Conservation (phyloP, 1,284 basidiomycete species). For the Bjerkandera adusta region DNA sequence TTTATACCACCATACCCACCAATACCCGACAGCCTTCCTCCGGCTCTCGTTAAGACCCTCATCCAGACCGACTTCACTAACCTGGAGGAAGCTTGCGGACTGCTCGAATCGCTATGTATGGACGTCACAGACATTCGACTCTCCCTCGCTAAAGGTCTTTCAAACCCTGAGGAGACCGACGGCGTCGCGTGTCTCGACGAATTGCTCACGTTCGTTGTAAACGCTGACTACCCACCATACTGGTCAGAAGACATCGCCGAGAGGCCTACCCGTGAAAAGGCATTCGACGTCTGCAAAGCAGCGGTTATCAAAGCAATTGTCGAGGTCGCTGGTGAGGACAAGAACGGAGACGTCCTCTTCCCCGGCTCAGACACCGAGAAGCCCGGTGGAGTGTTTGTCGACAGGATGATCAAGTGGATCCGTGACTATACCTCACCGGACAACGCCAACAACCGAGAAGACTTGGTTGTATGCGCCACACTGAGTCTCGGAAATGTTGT, state of each 20-base stretch:
- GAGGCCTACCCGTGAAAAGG: constrained; percentile 54
- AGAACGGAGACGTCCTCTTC: constrained; percentile 74
- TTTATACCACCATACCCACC: constrained; percentile 55
- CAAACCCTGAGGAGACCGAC: constrained; percentile 54
- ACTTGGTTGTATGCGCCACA: constrained; percentile 80
- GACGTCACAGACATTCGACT: constrained; percentile 74
- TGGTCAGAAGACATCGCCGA: constrained; percentile 47
- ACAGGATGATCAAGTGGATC: constrained; percentile 78
- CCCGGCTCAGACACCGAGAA: constrained; percentile 52
- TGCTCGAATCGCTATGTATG: constrained; percentile 72
- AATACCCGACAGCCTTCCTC: constrained; percentile 38
- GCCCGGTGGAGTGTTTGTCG: constrained; percentile 72
- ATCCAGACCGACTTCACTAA: constrained; percentile 68
- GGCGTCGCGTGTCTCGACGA: constrained; percentile 57
- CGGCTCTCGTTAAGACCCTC: constrained; percentile 44
- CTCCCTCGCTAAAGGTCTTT: constrained; percentile 64
- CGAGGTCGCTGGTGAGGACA: constrained; percentile 80
- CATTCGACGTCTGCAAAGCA: constrained; percentile 80
- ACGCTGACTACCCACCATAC: constrained; percentile 58
- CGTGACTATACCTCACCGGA: constrained; percentile 41
- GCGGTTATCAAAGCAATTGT: constrained; percentile 84
- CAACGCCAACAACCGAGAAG: constrained; percentile 49
- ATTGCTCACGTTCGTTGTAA: constrained; percentile 73
- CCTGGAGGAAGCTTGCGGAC: constrained; percentile 66
- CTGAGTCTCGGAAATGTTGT: constrained; percentile 82